Base-by-base conservation (phyloP, 139 green algal species). In the Asterochloris sp. region DNA sequence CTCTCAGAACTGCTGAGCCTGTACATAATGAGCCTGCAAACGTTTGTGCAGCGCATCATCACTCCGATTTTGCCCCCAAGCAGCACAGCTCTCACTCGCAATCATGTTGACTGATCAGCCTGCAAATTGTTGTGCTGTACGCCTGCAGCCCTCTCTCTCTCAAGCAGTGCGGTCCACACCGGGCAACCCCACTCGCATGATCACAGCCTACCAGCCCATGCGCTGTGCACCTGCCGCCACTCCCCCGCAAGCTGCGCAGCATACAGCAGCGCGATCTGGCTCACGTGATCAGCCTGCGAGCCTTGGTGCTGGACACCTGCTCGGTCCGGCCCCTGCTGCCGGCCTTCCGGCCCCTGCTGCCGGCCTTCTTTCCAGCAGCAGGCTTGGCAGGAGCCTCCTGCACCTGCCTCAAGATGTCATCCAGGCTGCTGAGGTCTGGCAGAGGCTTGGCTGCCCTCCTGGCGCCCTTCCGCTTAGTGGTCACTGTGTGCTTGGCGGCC, bases 251-350 rank as follows among this genome's bases (percentile, higher is more conserved):
- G 17, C 29, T 76, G 12, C 12, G 24, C 14, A 76, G 14, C 21
- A 12, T 0, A 12, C 21, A 29, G n/a, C 28, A 76, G 24, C 8
- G 76, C 29, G 0, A 13, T 1, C 38, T n/a, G n/a, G 61, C 76
- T 24, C 68, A 80, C 76, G 76, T 80, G 76, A 80, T n/a, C 23
- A 10, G 29, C 19, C 76, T 61, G 29, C 76, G 67, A n/a, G 76
- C 76, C 60, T 69, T 80, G 23, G 76, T 69, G 23, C 76, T 62
- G 54, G 47, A 69, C n/a, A 80, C 68, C 60, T 80, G 76, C 47
- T 80, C 76, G 69, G 76, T 80, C n/a, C 76, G 24, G 11, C 76
- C 76, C 76, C 69, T 80, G 23, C 60, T 79, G 75, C 19, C 38
- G 15, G 24, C 29, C 16, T 19, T 79, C 38, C 24, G 11, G 38